Base-by-base conservation (phyloP, 352 stramenopile genomes). In the Pythium graminicola region DNA sequence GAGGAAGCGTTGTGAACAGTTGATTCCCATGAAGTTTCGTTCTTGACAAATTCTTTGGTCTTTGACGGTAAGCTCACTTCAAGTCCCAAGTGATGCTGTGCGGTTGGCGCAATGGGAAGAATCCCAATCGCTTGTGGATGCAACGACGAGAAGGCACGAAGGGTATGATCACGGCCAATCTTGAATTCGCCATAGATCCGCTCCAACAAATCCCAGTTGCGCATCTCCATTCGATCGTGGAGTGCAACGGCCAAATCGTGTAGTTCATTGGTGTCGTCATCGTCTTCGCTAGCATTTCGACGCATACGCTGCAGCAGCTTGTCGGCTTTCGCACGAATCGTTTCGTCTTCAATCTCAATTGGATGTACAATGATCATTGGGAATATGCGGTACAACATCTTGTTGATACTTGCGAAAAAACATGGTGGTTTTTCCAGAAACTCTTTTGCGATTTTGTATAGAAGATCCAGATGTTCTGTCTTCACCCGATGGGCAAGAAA, bases 111-210 rank as follows among this genome's bases (percentile, higher is more conserved):
- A 1, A 24, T 26, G 2, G 31, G 47, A 8, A 54, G 24, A 35
- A 54, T 44, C 6, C 17, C 22, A 35, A 54, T 54, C 4, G 47
- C 33, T 33, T 45, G 20, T 13, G 46, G 47, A n/a, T 54, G 47
- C 22, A 54, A 33, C 13, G 33, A 22, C 6, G 36, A 9, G 38
- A 54, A 54, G 23, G 23, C 32, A 13, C 47, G 33, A n/a, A 54
- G 23, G 3, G 47, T 36, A 22, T 23, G 35, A 6, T 54, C 47
- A 3, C 32, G 14, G n/a, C 47, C 47, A 6, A 29, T 35, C 22
- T 26, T 42, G 17, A 54, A 54, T 8, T 54, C 47, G 19, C 16
- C 1, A n/a, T 45, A 54, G 20, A 54, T 44, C 3, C 7, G 22
- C 22, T 46, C 46, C 7, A 53, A 22, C 20, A 43, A 11, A 23